Base-by-base conservation (phyloP, 129 eudicot species). In the Flaveria bidentis region DNA sequence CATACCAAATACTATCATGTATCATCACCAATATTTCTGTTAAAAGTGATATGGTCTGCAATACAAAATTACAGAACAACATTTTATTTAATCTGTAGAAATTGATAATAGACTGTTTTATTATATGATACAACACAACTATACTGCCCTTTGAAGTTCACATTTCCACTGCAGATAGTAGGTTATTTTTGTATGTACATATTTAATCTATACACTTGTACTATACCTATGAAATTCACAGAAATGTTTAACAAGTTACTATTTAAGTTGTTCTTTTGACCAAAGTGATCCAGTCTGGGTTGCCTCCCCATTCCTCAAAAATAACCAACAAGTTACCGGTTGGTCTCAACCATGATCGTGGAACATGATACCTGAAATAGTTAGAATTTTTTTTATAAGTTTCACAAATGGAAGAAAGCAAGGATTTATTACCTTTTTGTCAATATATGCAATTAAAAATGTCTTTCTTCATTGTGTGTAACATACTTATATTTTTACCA, bases 291-390 rank as follows among this genome's bases (percentile, higher is more conserved):
- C 91, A 82, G 50, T 67, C 72, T 14, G 98, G 96, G 71, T 86
- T 73, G 33, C 98, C 98, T 39, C 96, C 98, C 86, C 82, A 80
- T 85, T 92, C 98, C 78, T 92, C 98, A 61, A 92, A 89, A 28
- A 92, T 79, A 47, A 92, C 96, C 76, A 92, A 72, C 10, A 84
- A 66, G 79, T 92, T 92, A 46, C 90, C 84, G 7, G 72, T 83
- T 62, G 96, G 87, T 67, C 82, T 81, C 75, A 92, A 75, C 97
- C 94, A 91, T 30, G 97, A 86, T 14, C 94, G 88, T 4, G 94
- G 97, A 69, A 92, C 78, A 83, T 92, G 98, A 77, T 92, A 92
- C 97, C 96, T 89, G 83, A 80, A 87, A 73, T 58, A 13, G n/a
- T 58, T 26, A 50, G 22, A 47, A 78, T 11, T 26, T n/a, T 68